phyloP scores from a whole-genome alignment of 306 rosid genomes.

The Carpinus viminea region DNA sequence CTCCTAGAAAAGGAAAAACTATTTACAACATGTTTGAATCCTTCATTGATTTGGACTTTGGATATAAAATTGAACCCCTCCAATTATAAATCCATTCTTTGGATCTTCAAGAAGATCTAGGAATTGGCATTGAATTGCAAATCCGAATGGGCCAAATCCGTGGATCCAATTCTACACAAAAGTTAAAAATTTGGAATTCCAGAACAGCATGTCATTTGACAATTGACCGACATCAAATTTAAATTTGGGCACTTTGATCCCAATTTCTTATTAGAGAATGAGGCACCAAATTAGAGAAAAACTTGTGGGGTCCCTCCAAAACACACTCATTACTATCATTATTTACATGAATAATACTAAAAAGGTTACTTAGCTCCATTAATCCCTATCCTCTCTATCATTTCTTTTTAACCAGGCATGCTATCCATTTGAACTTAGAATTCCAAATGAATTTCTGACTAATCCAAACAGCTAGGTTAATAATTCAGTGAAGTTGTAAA shows the following conservation, averaged over 20 bases:
- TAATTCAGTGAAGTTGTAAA: background rate
- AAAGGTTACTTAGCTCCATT: too few species aligned
- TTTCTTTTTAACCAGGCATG: too few species aligned
- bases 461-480: background rate
- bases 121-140: too few species aligned
- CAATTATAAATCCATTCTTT: too few species aligned
- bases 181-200: background rate
- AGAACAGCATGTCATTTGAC: background rate
- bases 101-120: too few species aligned
- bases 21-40: background rate
- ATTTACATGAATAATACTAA: too few species aligned
- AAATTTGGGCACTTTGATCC: background rate
- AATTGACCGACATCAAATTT: background rate
- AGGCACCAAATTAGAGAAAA: too few species aligned
- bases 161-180: background rate
- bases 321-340: too few species aligned
- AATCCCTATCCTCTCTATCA: too few species aligned
- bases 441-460: background rate
- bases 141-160: too few species aligned
- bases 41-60: background rate
- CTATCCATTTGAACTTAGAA: background rate
- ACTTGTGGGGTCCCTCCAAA: background rate
- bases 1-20: background rate
- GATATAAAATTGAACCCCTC: background rate
- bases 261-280: background rate